A percentile compares a stretch with the other conserved stretches of the same genome.
These are phyloP conservation scores for Phytophthora tentaculata DNA, from an alignment of 352 stramenopile genomes.

Conservation along the genomic window DNA sequence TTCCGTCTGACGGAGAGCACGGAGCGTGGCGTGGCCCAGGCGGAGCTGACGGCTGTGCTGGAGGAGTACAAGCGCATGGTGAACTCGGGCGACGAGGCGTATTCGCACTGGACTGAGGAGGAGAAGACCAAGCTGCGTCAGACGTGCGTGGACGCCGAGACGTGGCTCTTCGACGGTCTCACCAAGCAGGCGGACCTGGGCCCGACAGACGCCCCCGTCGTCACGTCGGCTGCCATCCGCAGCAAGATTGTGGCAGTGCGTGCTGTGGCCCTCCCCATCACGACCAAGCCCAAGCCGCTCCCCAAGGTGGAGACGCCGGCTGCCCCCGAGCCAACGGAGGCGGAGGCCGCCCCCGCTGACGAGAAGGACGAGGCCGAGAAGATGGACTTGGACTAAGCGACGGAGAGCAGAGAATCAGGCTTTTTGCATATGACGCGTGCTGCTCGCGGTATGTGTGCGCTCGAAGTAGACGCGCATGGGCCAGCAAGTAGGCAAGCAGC, in stretches of 20 bases:
- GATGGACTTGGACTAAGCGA: slow-evolving; percentile 87
- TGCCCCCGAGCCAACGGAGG: slow-evolving; percentile 52
- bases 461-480: slow-evolving; percentile 29
- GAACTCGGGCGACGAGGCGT: slow-evolving; percentile 93
- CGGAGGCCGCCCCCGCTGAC: slow-evolving; percentile 35
- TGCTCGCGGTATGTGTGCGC: slow-evolving; percentile 23
- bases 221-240: slow-evolving; percentile 92
- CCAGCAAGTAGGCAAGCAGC: slow-evolving; percentile 26
- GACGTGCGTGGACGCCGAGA: slow-evolving; percentile 86
- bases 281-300: slow-evolving; percentile 96
- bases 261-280: slow-evolving; percentile 92
- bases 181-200: slow-evolving; percentile 93
- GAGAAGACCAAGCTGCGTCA: slow-evolving; percentile 95
- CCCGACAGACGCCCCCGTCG: slow-evolving; percentile 88
- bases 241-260: slow-evolving; percentile 92
- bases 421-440: slow-evolving; percentile 39
- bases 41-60: slow-evolving; percentile 92
- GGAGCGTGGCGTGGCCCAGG: slow-evolving; percentile 87
- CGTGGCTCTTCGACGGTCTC: slow-evolving; percentile 97
- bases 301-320: slow-evolving; percentile 78
- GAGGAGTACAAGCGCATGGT: slow-evolving; percentile 96
- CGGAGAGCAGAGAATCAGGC: slow-evolving; percentile 17
- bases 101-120: slow-evolving; percentile 96
- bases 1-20: slow-evolving; percentile 92
- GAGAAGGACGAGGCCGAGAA: slow-evolving; percentile 68